Conservation (phyloP, 2,329 filamentous ascomycete species). For the Verruconis gallopava region DNA sequence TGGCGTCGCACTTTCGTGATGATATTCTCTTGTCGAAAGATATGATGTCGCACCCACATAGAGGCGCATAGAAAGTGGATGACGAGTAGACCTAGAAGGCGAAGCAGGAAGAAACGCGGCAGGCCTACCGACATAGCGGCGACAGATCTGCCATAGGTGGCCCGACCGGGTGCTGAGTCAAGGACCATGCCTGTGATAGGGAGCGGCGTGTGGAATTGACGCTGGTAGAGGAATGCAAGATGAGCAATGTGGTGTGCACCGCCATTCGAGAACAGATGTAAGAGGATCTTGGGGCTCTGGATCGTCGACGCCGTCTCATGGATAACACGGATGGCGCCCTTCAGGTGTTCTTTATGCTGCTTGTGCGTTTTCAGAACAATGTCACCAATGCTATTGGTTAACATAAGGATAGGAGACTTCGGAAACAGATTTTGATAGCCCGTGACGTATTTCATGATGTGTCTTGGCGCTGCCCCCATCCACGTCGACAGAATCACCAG, state of each 20-base stretch:
- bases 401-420: constrained; percentile 17
- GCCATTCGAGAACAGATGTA: constrained; percentile 24
- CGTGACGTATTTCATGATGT: constrained; percentile 21
- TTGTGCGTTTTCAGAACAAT: constrained; percentile 12
- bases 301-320: background rate
- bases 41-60: background rate
- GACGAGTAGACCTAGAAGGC: constrained; percentile 11
- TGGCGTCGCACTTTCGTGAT: constrained; percentile 3
- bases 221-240: constrained; percentile 13
- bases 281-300: constrained; percentile 12
- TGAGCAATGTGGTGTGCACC: constrained; percentile 17
- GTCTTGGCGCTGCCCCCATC: constrained; percentile 19
- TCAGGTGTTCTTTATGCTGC: constrained; percentile 10
- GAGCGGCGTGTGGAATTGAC: background rate
- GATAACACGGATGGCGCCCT: constrained; percentile 14
- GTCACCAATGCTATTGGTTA: constrained; percentile 16
- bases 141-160: constrained; percentile 9
- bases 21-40: constrained; percentile 4
- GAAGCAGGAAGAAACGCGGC: constrained; percentile 11
- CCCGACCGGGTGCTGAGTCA: constrained; percentile 19
- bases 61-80: constrained; percentile 3
- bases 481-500: constrained; percentile 17
- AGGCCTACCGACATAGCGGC: constrained; percentile 13
- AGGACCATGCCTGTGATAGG: constrained; percentile 15
- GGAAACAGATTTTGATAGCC: constrained; percentile 18